Percentiles rank a stretch among this genome's conserved stretches.
phyloP scores from a whole-genome alignment of 805 yeast species.

The Wickerhamiella slavikovae region DNA sequence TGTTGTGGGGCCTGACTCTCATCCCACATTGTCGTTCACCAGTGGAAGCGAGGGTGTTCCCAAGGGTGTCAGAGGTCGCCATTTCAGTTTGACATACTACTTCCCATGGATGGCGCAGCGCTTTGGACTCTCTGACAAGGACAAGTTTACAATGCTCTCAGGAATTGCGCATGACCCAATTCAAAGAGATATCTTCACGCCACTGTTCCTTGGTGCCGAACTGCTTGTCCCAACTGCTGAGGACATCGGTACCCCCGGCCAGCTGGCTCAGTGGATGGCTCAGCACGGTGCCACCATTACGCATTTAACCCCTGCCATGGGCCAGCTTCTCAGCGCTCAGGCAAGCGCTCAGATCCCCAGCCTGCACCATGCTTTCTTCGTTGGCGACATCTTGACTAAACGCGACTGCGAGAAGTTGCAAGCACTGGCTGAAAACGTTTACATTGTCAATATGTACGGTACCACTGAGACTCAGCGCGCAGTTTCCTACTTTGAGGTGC shows the following conservation, averaged over 20 bases:
- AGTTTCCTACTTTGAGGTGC: slow-evolving; percentile 81
- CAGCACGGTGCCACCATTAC: slow-evolving; percentile 83
- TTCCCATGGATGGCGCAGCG: slow-evolving; percentile 96
- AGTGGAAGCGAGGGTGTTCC: slow-evolving; percentile 98
- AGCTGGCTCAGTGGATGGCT: slow-evolving; percentile 93
- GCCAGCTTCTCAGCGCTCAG: slow-evolving; percentile 88
- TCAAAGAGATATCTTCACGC: slow-evolving; percentile 98
- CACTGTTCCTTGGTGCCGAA: slow-evolving; percentile 86
- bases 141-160: slow-evolving; percentile 88
- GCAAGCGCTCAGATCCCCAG: slow-evolving; percentile 72
- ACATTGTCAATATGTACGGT: slow-evolving; percentile 95
- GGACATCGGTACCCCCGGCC: slow-evolving; percentile 97
- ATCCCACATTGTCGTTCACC: slow-evolving; percentile 91
- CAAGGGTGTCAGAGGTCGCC: slow-evolving; percentile 96
- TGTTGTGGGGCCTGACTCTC: slow-evolving; percentile 89
- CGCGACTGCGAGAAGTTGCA: slow-evolving; percentile 91
- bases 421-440: slow-evolving; percentile 72
- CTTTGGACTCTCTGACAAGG: slow-evolving; percentile 56
- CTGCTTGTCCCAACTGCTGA: slow-evolving; percentile 86
- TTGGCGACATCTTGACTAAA: slow-evolving; percentile 92
- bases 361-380: slow-evolving; percentile 91
- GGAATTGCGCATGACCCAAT: slow-evolving; percentile 99
- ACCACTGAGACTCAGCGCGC: slow-evolving; percentile 99
- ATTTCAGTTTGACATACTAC: slow-evolving; percentile 87
- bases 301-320: slow-evolving; percentile 98